Conservation (phyloP, 371 early-diverging fungal genomes). For the Funneliformis caledonium region DNA sequence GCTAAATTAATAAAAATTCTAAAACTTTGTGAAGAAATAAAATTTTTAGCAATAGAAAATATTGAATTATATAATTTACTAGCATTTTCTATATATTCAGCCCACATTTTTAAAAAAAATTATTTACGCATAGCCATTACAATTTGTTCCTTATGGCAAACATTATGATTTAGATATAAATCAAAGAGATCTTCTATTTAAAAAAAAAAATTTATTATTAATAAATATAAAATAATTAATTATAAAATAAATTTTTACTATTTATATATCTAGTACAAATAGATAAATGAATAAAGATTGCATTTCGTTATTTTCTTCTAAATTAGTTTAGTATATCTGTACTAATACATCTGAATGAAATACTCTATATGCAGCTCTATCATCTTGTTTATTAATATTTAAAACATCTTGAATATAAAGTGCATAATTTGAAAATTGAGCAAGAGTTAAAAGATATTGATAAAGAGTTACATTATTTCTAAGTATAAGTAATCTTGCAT, state of each 20-base stretch:
- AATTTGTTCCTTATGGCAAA: background rate
- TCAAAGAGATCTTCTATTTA: background rate
- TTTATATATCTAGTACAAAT: background rate
- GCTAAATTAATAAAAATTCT: background rate
- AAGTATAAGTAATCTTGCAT: background rate
- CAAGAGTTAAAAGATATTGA: background rate
- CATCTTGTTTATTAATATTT: slow-evolving; percentile 7
- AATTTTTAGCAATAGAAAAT: background rate
- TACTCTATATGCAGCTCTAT: background rate
- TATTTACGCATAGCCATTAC: background rate
- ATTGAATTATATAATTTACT: background rate
- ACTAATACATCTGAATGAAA: background rate
- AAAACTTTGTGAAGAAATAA: background rate
- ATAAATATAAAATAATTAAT: no score
- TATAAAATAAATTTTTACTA: background rate
- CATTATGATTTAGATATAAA: background rate
- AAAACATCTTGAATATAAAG: background rate
- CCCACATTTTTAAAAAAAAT: slow-evolving; percentile 5
- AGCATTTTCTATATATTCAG: background rate
- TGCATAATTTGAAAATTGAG: background rate
- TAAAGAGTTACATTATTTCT: background rate
- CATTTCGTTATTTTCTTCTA: background rate
- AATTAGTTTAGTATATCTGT: background rate
- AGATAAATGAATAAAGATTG: background rate
- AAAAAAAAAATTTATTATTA: background rate